Evolutionary conservation across 257 asterid genomes (phyloP), one percentile per base, ranked within the genome.

Genomic region (Rehmannia glutinosa): DNA sequence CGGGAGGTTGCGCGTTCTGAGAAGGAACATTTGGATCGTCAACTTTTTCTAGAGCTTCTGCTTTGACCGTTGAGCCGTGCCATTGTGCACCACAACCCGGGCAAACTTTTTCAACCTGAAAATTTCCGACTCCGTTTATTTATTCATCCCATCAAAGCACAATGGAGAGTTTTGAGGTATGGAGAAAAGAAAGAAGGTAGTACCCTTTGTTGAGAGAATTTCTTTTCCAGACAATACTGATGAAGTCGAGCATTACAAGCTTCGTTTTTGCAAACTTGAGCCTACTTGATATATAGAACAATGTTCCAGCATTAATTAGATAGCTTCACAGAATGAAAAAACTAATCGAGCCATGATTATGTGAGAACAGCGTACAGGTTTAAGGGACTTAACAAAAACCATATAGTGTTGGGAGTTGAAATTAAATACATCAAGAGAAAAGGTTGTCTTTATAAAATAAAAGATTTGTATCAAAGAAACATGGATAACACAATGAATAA

Each of bases 181-280:
- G 27, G 42, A 49, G 20, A 50, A 53, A 1, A 17, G 72, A 54
- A 60, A 64, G 12, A 49, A 49, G 3, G 46, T 21, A 56, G 66
- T 80, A 89, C 98, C 98, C 72, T 76, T 70, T 67, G 62, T 66
- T 78, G 85, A 46, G 89, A 73, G 84, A 86, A 89, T 73, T 86
- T 89, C 86, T 85, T 80, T 75, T 74, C 65, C 68, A 84, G 78
- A 75, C 98, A 90, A 81, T 85, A 87, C 1, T 16, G 74, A 76
- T 92, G 98, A 27, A 87, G 83, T 51, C 91, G 82, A 43, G 77
- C 85, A 58, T 80, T 82, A 65, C 98, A 92, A n/a, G 73, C 75
- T 75, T 83, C 88, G 33, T 89, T 92, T 20, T 53, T 80, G 79
- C 98, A 92, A 49, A 72, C 72, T 56, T 83, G 80, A 49, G 91